phyloP scores from a whole-genome alignment of 106 monocot species.

The Amphibolis antarctica region DNA sequence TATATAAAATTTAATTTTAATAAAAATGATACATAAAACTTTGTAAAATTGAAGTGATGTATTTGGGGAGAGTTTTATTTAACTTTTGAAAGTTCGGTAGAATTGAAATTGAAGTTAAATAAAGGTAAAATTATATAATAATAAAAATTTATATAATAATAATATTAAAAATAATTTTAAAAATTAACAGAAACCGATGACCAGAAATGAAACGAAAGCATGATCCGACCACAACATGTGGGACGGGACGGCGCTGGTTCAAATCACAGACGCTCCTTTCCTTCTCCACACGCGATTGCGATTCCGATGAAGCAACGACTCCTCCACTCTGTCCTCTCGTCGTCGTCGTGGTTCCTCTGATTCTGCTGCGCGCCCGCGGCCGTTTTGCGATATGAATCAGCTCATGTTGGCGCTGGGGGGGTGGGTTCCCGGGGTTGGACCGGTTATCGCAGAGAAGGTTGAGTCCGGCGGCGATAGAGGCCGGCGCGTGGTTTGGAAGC shows the following conservation, averaged over 20 bases:
- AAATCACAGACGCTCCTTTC: not conserved
- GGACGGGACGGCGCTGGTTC: not conserved
- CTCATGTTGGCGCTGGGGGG: not conserved
- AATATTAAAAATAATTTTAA: no score
- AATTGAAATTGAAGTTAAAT: no score
- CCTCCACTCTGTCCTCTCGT: not conserved
- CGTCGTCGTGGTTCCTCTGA: not conserved
- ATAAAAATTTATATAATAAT: no score
- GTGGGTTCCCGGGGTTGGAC: not conserved
- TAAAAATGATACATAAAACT: no score
- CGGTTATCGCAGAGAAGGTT: not conserved
- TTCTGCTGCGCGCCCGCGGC: not conserved
- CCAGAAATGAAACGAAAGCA: no score
- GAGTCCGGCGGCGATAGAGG: slow-evolving; percentile 2
- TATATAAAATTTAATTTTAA: no score
- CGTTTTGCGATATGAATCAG: slow-evolving; percentile 5
- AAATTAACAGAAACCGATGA: no score
- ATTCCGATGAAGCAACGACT: not conserved
- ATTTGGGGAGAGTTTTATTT: no score
- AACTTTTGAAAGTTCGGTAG: no score
- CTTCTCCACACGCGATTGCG: not conserved
- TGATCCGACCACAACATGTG: not conserved
- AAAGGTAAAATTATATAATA: no score
- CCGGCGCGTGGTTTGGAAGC: slow-evolving; percentile 1
- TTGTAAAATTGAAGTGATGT: no score